Evolutionary conservation across 345 rosid genomes (phyloP).

Genomic region (Aurinia saxatilis): DNA sequence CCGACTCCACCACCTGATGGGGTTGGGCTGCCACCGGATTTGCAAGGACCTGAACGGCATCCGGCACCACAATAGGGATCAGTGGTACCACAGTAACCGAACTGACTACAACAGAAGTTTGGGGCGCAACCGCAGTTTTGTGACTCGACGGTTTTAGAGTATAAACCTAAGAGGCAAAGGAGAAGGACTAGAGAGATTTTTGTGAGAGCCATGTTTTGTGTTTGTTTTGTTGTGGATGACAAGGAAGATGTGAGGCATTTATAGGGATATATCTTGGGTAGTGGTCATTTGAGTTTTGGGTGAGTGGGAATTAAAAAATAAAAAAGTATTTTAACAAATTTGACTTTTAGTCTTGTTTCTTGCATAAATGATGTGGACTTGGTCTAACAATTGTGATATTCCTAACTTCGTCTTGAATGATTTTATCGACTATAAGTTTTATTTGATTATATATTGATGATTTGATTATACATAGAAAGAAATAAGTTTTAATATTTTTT

Average conservation of each 20-base stretch:
- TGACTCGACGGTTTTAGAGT: slow-evolving; percentile 18
- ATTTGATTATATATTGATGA: background rate
- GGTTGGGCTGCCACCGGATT: background rate
- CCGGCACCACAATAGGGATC: slow-evolving; percentile 36
- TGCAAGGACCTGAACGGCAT: slow-evolving; percentile 47
- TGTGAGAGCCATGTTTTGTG: slow-evolving; percentile 10
- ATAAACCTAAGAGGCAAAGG: slow-evolving; percentile 18
- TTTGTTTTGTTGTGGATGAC: background rate
- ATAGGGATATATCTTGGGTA: background rate
- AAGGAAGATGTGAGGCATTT: slow-evolving; percentile 1
- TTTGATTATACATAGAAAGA: background rate
- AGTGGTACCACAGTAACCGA: slow-evolving; percentile 36
- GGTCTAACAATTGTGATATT: background rate
- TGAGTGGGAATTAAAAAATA: background rate
- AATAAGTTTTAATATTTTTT: too few species aligned
- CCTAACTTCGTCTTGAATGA: background rate
- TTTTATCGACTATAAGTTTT: background rate
- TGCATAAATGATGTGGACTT: background rate
- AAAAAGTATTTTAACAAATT: background rate
- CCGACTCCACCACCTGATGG: slow-evolving; percentile 25
- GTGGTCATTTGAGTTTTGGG: slow-evolving; percentile 8
- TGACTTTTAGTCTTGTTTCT: background rate
- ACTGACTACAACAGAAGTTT: slow-evolving; percentile 39
- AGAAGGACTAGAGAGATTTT: slow-evolving; percentile 7
- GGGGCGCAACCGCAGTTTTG: slow-evolving; percentile 55